phyloP scores from a whole-genome alignment of 2,329 filamentous ascomycete genomes.

The Diaporthe amygdali region DNA sequence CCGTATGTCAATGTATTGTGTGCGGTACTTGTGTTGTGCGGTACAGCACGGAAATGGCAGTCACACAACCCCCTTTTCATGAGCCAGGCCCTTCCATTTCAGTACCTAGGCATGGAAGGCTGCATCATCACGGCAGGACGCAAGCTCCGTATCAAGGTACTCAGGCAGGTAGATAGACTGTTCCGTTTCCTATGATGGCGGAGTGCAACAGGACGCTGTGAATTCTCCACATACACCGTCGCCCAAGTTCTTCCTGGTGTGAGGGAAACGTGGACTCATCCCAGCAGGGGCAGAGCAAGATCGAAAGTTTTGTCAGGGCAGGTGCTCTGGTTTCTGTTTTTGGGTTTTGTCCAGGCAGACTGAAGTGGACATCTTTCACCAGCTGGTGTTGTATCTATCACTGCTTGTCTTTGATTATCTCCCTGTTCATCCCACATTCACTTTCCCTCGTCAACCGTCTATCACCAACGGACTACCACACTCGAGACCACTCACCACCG shows the following conservation, averaged over 20 bases:
- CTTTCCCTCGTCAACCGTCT: too few species aligned
- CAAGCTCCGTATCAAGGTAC: not conserved
- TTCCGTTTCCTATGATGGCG: not conserved
- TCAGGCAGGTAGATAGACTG: too few species aligned
- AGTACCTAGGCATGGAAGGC: not conserved
- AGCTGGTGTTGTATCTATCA: not conserved
- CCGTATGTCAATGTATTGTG: not conserved
- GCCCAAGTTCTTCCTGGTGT: not conserved
- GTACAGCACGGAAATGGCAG: not conserved
- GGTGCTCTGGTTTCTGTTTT: too few species aligned
- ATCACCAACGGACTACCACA: too few species aligned
- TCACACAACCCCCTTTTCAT: not conserved
- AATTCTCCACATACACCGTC: too few species aligned
- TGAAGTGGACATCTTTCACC: not conserved
- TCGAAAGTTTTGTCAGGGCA: not conserved
- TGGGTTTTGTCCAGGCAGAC: not conserved
- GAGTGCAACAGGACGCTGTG: not conserved
- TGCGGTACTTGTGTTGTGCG: not conserved
- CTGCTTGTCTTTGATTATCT: too few species aligned
- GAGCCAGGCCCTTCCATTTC: slow-evolving; percentile 2
- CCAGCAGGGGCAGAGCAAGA: not conserved
- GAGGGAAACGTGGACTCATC: not conserved
- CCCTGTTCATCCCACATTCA: not conserved
- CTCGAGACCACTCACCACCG: too few species aligned
- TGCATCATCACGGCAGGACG: not conserved